Evolutionary conservation across 495 filamentous ascomycete species (phyloP), one percentile per base, ranked within the genome.

Genomic region (Penicillium coprophilum): DNA sequence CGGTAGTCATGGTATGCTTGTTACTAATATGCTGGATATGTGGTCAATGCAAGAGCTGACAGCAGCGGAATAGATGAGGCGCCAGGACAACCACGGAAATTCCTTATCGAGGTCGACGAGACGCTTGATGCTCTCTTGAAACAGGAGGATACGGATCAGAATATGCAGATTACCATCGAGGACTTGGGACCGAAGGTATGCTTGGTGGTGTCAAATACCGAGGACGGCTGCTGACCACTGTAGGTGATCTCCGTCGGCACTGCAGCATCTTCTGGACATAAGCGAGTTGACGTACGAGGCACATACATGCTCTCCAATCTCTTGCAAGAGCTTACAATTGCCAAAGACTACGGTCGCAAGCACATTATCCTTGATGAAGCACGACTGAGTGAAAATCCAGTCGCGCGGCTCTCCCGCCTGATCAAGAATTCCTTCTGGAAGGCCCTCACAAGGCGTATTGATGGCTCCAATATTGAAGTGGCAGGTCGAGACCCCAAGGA

Each of bases 281-380:
- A 90, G 60, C 79, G 80, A 50, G 87, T 89, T 62, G 91, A 96
- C 58, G 80, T 98, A 32, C 89, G 93, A 54, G 94, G 94, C 34
- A 96, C 89, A 27, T 98, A 98, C 66, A 90, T 94, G 85, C 82
- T 97, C 20, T 95, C 92, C 20, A 97, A 96, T 65, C 85, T 97
- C 7, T 77, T 96, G 39, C 94, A 98, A 70, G 94, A 97, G 72
- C 80, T 98, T 47, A 91, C 88, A 6, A 82, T 97, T 55, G 94
- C 94, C 34, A 83, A 93, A 75, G 85, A 91, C 61, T 90, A 87
- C 66, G 91, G 90, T 54, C 84, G 88, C 24, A 88, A 91, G 70
- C 80, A 87, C 52, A 89, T 96, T 58, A 80, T 96, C 36, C 84
- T 98, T 20, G 91, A 97, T 63, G 89, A 94, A 60, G 87, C 86